Evolutionary conservation across 441 rosid species (phyloP).

Genomic region (Eruca vesicaria): DNA sequence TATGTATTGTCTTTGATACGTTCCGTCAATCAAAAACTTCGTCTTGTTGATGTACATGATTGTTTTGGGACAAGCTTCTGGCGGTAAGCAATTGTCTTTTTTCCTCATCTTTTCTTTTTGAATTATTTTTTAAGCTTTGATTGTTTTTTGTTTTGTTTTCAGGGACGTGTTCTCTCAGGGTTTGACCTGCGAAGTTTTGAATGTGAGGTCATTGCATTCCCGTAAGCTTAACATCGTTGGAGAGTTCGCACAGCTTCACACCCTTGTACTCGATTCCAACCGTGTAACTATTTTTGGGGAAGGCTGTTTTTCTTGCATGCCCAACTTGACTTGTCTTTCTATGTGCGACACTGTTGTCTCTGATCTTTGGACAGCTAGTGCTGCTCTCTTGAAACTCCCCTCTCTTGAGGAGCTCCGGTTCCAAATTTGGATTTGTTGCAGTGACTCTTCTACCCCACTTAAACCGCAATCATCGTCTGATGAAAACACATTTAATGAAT

Average conservation of each 20-base stretch:
- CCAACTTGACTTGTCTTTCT: slow-evolving; percentile 69
- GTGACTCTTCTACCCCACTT: slow-evolving; percentile 32
- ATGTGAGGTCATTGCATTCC: slow-evolving; percentile 59
- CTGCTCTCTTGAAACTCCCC: slow-evolving; percentile 75
- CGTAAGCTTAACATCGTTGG: slow-evolving; percentile 82
- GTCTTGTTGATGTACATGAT: slow-evolving; percentile 57
- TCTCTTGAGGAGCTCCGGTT: slow-evolving; percentile 69
- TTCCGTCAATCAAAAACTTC: slow-evolving; percentile 57
- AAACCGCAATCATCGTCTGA: slow-evolving; percentile 21
- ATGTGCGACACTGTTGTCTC: slow-evolving; percentile 80
- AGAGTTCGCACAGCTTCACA: slow-evolving; percentile 55
- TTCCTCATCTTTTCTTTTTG: background rate
- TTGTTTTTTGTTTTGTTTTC: slow-evolving; percentile 8
- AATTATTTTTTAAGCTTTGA: background rate
- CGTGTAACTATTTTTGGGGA: slow-evolving; percentile 67
- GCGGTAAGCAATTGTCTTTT: slow-evolving; percentile 45
- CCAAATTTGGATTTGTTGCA: slow-evolving; percentile 68
- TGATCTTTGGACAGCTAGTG: slow-evolving; percentile 80
- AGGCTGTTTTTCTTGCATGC: slow-evolving; percentile 82
- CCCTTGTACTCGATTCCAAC: slow-evolving; percentile 75
- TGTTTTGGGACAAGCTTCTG: slow-evolving; percentile 66
- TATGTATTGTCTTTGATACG: slow-evolving; percentile 62
- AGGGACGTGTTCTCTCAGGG: slow-evolving; percentile 80
- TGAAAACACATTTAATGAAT: slow-evolving; percentile 32
- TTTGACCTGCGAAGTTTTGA: slow-evolving; percentile 67